A percentile compares a stretch with the other conserved stretches of the same genome.
These are phyloP conservation scores for Pleurotus tuber-regium DNA, from an alignment of 768 basidiomycete genomes.

Conservation along the genomic window DNA sequence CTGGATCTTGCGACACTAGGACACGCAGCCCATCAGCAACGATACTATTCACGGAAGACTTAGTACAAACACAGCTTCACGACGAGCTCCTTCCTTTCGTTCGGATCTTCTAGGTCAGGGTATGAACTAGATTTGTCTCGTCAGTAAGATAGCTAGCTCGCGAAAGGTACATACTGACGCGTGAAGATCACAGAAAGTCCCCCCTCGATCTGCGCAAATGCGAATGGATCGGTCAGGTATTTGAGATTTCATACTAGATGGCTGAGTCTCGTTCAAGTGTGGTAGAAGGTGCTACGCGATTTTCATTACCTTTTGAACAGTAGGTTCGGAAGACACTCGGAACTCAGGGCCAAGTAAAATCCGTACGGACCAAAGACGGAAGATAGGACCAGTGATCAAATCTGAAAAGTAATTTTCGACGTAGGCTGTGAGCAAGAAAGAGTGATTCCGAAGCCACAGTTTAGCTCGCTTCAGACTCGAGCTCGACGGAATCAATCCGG, in stretches of 20 bases:
- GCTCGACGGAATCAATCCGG: neutral
- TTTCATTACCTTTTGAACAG: neutral
- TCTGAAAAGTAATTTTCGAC: too few species aligned
- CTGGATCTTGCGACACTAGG: slow-evolving; percentile 86
- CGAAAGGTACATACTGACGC: slow-evolving; percentile 45
- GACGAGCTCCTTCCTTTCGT: slow-evolving; percentile 74
- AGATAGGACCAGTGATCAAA: too few species aligned
- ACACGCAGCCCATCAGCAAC: slow-evolving; percentile 2
- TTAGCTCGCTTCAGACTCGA: neutral
- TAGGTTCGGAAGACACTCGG: neutral
- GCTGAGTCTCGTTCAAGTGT: neutral
- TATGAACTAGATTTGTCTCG: slow-evolving; percentile 50
- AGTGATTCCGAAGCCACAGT: neutral
- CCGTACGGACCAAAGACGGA: neutral
- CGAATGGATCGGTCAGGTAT: slow-evolving; percentile 76
- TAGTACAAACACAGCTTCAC: slow-evolving; percentile 77
- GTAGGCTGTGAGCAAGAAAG: neutral
- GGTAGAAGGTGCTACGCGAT: neutral
- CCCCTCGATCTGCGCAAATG: slow-evolving; percentile 87
- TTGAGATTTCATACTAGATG: slow-evolving; percentile 17
- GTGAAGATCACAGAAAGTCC: slow-evolving; percentile 90
- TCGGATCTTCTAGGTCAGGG: slow-evolving; percentile 61
- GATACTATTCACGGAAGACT: neutral
- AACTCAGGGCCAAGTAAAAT: neutral
- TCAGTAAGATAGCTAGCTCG: neutral